Evolutionary conservation across 139 green algal genomes (phyloP), one percentile per base, ranked within the genome.

Genomic region (Parachlorella kessleri): DNA sequence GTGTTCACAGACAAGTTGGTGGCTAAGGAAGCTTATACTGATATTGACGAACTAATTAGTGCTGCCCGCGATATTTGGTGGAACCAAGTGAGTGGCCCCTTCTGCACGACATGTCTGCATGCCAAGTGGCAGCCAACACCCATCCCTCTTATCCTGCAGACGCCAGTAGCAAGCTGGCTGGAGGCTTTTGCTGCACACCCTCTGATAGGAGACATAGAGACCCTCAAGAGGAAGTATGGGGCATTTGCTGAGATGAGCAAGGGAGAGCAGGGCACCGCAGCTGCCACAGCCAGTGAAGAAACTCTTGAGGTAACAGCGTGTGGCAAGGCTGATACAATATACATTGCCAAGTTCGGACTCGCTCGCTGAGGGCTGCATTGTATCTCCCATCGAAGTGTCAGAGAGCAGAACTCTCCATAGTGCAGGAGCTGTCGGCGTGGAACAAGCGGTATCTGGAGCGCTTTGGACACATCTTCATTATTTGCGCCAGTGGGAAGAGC

Each of bases 401-500:
- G n/a, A n/a, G n/a, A n/a, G n/a, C n/a, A n/a, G n/a, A n/a, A n/a
- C n/a, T n/a, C n/a, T n/a, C 32, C 23, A 1, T 59, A 14, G 10
- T 84, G 40, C 79, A 91, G 85, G 83, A 91, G 40, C 81, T 98
- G 21, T 74, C 72, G 0, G 70, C 87, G 0, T 93, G 85, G 88
- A 97, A 97, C 76, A 28, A 55, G 30, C 42, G 72, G 21, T 99
- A 99, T 84, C 80, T 92, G n/a, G 81, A 88, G 2, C 93, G 89
- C 38, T 98, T 98, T 79, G 94, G 95, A 3, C 90, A 95, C 84
- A 91, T 99, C 42, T 99, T 99, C 90, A 91, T 99, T 72, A 94
- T 99, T 23, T 99, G 85, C 55, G 95, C 95, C 6, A 85, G 81
- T 2, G 95, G 95, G 42, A 93, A 88, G 68, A 76, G 55, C 6